These are phyloP conservation scores for Letharia lupina DNA, from an alignment of 495 filamentous ascomycete genomes.

Conservation along the genomic window DNA sequence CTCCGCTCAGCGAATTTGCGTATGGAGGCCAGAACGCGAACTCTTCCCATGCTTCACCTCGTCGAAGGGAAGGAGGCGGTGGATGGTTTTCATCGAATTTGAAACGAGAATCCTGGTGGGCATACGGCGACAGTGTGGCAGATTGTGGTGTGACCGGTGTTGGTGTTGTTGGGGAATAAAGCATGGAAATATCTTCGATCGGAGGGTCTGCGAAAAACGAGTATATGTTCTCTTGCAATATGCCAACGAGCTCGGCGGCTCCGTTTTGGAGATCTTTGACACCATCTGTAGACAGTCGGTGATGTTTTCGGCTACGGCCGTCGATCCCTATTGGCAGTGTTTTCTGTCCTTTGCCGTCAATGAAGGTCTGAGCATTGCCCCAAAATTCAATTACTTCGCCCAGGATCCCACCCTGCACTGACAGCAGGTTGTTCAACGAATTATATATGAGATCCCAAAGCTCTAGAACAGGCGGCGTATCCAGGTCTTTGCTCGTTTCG, in stretches of 20 bases:
- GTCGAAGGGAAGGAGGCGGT: constrained; percentile 65
- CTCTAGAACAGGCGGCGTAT: constrained; percentile 69
- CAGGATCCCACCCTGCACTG: constrained; percentile 66
- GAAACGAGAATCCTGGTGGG: constrained; percentile 58
- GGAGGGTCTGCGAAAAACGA: constrained; percentile 84
- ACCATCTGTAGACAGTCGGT: constrained; percentile 65
- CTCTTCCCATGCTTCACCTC: constrained; percentile 80
- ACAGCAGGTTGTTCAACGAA: constrained; percentile 60
- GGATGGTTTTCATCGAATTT: constrained; percentile 68
- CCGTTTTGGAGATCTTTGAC: constrained; percentile 67
- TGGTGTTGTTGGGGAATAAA: constrained; percentile 72
- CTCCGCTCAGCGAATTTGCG: constrained; percentile 79
- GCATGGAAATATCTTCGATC: constrained; percentile 75
- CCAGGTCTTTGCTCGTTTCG: constrained; percentile 48
- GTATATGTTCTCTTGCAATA: constrained; percentile 69
- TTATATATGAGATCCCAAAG: constrained; percentile 79
- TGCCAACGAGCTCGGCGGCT: constrained; percentile 65
- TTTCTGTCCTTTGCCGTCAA: constrained; percentile 75
- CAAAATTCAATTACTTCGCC: constrained; percentile 89
- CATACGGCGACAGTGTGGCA: constrained; percentile 36
- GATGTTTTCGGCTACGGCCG: constrained; percentile 73
- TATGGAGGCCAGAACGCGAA: constrained; percentile 96
- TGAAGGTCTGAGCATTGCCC: constrained; percentile 85
- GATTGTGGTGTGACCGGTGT: constrained; percentile 33
- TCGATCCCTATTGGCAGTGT: constrained; percentile 76